phyloP scores from a whole-genome alignment of 164 flowering plant species.

The Pachysandra terminalis region DNA sequence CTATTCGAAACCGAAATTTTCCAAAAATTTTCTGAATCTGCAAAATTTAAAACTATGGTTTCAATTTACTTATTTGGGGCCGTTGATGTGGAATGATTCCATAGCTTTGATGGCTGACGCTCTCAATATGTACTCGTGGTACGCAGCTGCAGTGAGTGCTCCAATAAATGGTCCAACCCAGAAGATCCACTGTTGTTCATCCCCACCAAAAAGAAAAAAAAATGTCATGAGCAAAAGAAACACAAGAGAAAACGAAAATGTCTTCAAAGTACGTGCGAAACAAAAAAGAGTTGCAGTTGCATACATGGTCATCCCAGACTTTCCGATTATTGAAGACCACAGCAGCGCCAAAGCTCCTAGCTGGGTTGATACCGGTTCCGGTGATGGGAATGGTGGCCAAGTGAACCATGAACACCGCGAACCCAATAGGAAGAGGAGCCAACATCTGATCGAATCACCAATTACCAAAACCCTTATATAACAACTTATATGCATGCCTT shows the following conservation, averaged over 20 bases:
- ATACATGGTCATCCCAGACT: slow-evolving; percentile 59
- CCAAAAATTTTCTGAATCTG: too few species aligned
- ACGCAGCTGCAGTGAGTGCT: slow-evolving; percentile 58
- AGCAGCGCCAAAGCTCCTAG: too few species aligned
- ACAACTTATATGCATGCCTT: too few species aligned
- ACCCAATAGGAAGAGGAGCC: slow-evolving; percentile 73
- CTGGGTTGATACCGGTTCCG: too few species aligned
- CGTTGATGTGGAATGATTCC: slow-evolving; percentile 67
- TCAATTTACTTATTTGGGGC: slow-evolving; percentile 15
- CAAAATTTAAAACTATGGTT: too few species aligned
- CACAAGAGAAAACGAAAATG: too few species aligned
- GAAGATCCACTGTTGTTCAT: slow-evolving; percentile 56
- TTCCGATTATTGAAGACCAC: slow-evolving; percentile 45
- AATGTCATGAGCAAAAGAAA: too few species aligned
- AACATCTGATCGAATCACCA: slow-evolving; percentile 34
- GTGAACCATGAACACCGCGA: too few species aligned
- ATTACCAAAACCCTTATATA: neutral
- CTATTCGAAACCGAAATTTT: too few species aligned
- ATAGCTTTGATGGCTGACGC: slow-evolving; percentile 60
- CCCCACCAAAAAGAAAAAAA: neutral
- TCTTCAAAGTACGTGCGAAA: too few species aligned
- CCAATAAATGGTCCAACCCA: slow-evolving; percentile 72
- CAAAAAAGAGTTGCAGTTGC: too few species aligned
- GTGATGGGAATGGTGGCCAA: too few species aligned
- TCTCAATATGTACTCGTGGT: slow-evolving; percentile 64